Conservation (phyloP, 2,329 filamentous ascomycete species). For the Fusarium udum region DNA sequence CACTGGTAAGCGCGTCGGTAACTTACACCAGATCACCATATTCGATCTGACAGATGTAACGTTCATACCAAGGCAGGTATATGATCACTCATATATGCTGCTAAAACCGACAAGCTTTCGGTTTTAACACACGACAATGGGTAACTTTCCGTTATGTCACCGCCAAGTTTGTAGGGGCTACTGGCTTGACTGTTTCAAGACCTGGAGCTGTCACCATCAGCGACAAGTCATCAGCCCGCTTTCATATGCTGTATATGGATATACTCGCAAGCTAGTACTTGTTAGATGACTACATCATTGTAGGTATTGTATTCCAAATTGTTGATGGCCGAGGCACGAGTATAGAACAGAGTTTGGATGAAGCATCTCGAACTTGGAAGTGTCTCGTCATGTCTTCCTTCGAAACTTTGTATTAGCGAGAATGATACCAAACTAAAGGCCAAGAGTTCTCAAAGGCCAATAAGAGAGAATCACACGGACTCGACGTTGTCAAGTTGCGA, state of each 20-base stretch:
- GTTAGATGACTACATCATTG: neutral
- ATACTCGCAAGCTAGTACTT: conserved; percentile 2
- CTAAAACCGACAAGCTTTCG: conserved; percentile 7
- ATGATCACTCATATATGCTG: neutral
- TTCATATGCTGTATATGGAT: neutral
- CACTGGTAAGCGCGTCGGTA: conserved; percentile 12
- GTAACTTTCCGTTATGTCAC: neutral
- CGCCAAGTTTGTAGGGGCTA: neutral
- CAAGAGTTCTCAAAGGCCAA: neutral
- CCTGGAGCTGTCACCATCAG: neutral
- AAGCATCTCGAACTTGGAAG: neutral
- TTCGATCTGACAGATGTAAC: conserved; percentile 16
- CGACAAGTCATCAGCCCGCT: neutral
- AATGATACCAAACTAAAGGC: neutral
- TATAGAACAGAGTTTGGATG: neutral
- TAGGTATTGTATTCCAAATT: neutral
- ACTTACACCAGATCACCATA: conserved; percentile 13
- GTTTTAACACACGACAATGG: neutral
- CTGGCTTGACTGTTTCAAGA: neutral
- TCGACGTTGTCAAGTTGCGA: neutral
- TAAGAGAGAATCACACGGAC: neutral
- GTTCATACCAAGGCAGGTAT: conserved; percentile 2
- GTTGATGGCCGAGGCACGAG: neutral
- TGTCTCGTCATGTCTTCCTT: neutral
- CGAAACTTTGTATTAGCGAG: neutral